A percentile compares a stretch with the other conserved stretches of the same genome.
Conservation (phyloP, 495 filamentous ascomycete genomes). For the Cladorrhinum samala region DNA sequence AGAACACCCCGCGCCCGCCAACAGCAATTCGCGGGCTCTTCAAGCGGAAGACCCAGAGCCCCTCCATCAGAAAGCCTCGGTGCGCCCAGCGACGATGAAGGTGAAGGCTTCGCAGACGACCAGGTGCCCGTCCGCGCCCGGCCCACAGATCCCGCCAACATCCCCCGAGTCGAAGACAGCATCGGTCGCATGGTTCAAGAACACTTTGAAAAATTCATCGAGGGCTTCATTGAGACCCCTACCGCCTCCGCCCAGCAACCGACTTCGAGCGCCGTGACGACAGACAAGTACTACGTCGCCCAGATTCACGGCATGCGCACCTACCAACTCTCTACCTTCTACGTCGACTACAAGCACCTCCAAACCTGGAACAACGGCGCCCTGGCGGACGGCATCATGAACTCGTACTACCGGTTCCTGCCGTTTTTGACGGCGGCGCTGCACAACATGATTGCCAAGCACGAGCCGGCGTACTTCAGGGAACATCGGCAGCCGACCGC, state of each 20-base stretch:
- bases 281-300: constrained; percentile 92
- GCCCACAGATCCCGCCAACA: constrained; percentile 52
- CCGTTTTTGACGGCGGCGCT: constrained; percentile 86
- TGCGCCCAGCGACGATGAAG: constrained; percentile 58
- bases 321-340: constrained; percentile 88
- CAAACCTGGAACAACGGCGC: constrained; percentile 61
- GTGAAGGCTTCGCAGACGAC: constrained; percentile 52
- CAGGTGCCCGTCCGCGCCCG: constrained; percentile 49
- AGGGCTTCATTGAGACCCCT: constrained; percentile 74
- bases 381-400: constrained; percentile 75
- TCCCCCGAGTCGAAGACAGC: constrained; percentile 80
- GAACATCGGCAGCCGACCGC: constrained; percentile 74
- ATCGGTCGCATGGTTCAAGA: constrained; percentile 80
- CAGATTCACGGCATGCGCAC: constrained; percentile 86
- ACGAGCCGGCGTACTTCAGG: constrained; percentile 89
- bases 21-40: constrained; percentile 34
- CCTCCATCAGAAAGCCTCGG: constrained; percentile 62
- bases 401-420: constrained; percentile 89
- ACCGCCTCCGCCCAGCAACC: constrained; percentile 65
- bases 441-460: constrained; percentile 87
- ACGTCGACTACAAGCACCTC: constrained; percentile 92
- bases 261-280: constrained; percentile 65
- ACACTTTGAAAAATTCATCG: constrained; percentile 82
- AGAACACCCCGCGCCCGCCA: constrained; percentile 33
- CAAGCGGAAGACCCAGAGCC: constrained; percentile 54